phyloP scores from a whole-genome alignment of 768 basidiomycete genomes.

The Rhizopogon roseolus region DNA sequence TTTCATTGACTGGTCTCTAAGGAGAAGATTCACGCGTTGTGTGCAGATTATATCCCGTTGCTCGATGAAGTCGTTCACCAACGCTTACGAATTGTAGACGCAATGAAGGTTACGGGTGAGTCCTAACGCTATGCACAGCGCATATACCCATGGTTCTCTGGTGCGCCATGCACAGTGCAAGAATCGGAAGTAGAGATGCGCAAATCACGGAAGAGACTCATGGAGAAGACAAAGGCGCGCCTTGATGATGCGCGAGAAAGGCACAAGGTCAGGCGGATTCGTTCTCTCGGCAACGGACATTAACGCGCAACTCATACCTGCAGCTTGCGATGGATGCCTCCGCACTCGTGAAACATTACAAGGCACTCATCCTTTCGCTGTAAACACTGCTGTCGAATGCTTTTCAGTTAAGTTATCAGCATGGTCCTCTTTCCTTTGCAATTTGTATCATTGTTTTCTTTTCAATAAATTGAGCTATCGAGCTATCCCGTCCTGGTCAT shows the following conservation, averaged over 20 bases:
- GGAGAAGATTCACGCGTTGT: slow-evolving; percentile 18
- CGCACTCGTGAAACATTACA: slow-evolving; percentile 37
- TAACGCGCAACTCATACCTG: not conserved
- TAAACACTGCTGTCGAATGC: not conserved
- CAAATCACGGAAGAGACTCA: slow-evolving; percentile 28
- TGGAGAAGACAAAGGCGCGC: slow-evolving; percentile 26
- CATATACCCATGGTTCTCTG: not conserved
- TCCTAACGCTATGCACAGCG: not conserved
- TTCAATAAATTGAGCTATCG: not conserved
- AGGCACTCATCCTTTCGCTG: slow-evolving; percentile 26
- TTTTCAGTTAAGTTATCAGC: not conserved
- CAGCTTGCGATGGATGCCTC: slow-evolving; percentile 35
- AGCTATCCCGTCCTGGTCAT: not conserved
- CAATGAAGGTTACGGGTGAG: slow-evolving; percentile 30
- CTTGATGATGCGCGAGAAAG: slow-evolving; percentile 34
- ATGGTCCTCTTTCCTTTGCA: not conserved
- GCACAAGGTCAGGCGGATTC: slow-evolving; percentile 25
- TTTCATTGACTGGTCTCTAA: slow-evolving; percentile 7
- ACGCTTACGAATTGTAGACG: slow-evolving; percentile 25
- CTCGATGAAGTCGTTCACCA: slow-evolving; percentile 28
- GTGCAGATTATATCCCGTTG: slow-evolving; percentile 18
- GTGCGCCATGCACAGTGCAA: slow-evolving; percentile 21
- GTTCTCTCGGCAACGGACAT: not conserved
- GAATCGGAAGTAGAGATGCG: slow-evolving; percentile 25
- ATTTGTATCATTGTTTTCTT: not conserved